Evolutionary conservation across 2,329 filamentous ascomycete species (phyloP), one percentile per base, ranked within the genome.

Genomic region (Claviceps humidiphila): DNA sequence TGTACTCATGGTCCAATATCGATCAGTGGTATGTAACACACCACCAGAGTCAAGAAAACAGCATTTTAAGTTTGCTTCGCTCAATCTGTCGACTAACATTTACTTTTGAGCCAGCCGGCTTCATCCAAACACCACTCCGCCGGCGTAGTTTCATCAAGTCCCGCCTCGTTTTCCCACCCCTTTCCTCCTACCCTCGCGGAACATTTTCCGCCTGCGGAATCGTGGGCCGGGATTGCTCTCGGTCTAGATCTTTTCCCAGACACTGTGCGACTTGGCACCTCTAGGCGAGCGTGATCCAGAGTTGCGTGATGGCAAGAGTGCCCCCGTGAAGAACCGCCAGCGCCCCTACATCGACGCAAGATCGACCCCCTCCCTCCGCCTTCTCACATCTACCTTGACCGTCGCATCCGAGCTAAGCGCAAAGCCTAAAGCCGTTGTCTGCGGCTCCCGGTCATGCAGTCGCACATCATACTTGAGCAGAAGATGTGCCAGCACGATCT

Each of bases 401-500:
- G 16, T 1, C 6, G 30, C 17, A 26, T 50, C 49, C 17, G 49
- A 6, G 9, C 2, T 17, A 26, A 38, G 17, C 1, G 30, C 0
- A 41, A 44, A 17, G 13, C 40, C 49, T 24, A 14, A 24, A 2
- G 5, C 20, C 5, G 8, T 7, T 1, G 9, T 13, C 37, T 17
- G 17, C 20, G 42, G 49, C 16, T 51, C 20, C 22, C 16, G 22
- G 1, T 46, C 49, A 9, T 51, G 41, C 49, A 51, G 42, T 37
- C 42, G 44, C 14, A 51, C 54, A 38, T 80, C 76, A 54, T 76
- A 78, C 54, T 76, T 74, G 22, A 73, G 56, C 0, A 78, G 51
- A 40, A 78, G 58, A 53, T 76, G 71, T 2, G 72, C 65, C 2
- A 79, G 53, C 1, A 74, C 62, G 58, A 79, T 72, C 62, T 80